Base-by-base conservation (phyloP, 2,329 filamentous ascomycete genomes). In the Hypoxylon sp. region DNA sequence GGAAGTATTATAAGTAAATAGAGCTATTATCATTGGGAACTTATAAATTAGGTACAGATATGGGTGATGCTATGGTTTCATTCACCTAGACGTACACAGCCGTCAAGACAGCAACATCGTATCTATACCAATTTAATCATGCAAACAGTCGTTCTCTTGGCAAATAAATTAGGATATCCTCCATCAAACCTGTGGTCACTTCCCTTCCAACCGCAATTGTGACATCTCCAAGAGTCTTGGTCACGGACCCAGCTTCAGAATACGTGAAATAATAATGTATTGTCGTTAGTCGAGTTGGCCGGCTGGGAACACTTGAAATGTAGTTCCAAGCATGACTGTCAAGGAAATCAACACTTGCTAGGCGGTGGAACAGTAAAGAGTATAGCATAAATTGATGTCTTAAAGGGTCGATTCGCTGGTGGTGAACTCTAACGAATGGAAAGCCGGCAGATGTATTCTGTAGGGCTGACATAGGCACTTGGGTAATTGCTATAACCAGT, bases 221-320 rank as follows among this genome's bases (percentile, higher is more conserved):
- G 1, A 88, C 87, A 76, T 92, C 90, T 2, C 89, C 89, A 19
- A 93, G 75, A 2, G 88, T 91, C 77, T 91, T 91, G 5, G 87
- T 90, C 60, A 85, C 79, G 71, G 93, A 92, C 0, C 89, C 90
- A 39, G 89, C 89, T 74, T 92, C 90, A 65, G 89, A 92, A 73
- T 92, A 92, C 20, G 85, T 82, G 76, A 92, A 93, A 74, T 92
- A 93, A 71, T 92, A 93, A 80, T 87, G 64, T 34, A n/a, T 1
- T 47, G 20, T 17, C 6, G 39, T 62, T 1, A 56, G 30, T 30
- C 10, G 24, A 44, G n/a, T 4, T n/a, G n/a, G n/a, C n/a, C n/a
- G n/a, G n/a, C n/a, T n/a, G n/a, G n/a, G n/a, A n/a, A n/a, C n/a
- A n/a, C n/a, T n/a, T n/a, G n/a, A 17, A 13, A n/a, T 28, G 17